phyloP scores from a whole-genome alignment of 164 flowering plant species.

The Buxus sempervirens region DNA sequence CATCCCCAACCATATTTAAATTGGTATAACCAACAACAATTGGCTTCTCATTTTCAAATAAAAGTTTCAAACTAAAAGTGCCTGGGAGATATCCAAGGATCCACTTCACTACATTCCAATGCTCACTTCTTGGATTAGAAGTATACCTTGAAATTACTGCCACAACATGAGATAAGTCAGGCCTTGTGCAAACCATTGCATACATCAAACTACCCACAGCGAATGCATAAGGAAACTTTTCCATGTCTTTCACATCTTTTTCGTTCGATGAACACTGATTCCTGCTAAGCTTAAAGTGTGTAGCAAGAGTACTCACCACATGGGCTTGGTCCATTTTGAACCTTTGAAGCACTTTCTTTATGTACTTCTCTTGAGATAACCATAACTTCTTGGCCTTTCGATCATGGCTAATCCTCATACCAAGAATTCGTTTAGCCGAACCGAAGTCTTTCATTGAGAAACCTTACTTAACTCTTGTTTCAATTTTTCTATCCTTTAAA shows the following conservation, averaged over 20 bases:
- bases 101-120: background rate
- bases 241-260: background rate
- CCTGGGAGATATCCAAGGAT: background rate
- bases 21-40: background rate
- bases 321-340: background rate
- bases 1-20: background rate
- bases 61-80: background rate
- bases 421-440: background rate
- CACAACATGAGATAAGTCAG: background rate
- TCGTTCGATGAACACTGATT: background rate
- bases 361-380: background rate
- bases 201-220: background rate
- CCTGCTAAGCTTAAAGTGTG: background rate
- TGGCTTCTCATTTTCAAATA: background rate
- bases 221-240: background rate
- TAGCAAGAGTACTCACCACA: background rate
- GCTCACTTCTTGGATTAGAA: background rate
- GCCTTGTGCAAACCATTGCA: background rate
- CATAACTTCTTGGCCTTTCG: background rate
- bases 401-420: background rate
- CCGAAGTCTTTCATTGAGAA: background rate
- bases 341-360: background rate
- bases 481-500: background rate
- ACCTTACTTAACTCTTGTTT: background rate
- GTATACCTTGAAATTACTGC: background rate